Conservation (phyloP, 2,329 filamentous ascomycete species). For the Trichoderma atrobrunneum region DNA sequence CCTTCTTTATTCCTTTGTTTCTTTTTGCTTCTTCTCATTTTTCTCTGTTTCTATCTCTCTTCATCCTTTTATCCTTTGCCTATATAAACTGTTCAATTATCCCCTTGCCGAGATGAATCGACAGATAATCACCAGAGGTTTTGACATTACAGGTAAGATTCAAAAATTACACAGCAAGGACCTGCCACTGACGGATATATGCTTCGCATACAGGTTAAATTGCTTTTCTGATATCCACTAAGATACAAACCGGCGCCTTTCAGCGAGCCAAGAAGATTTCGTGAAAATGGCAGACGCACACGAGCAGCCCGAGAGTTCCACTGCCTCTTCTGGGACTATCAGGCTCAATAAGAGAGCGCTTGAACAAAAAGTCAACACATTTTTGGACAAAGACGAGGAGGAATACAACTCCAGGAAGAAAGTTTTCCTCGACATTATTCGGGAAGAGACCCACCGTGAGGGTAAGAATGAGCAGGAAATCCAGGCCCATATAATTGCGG, state of each 20-base stretch:
- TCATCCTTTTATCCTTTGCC: not conserved
- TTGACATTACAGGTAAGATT: not conserved
- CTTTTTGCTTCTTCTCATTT: not conserved
- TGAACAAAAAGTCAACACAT: no score
- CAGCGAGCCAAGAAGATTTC: not conserved
- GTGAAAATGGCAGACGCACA: not conserved
- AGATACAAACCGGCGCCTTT: not conserved
- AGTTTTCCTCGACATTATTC: no score
- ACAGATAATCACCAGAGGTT: not conserved
- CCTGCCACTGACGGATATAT: not conserved
- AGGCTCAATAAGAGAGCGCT: no score
- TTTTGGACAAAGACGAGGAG: no score
- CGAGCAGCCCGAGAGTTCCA: no score
- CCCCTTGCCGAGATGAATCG: not conserved
- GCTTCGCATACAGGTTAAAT: not conserved
- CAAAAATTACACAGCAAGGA: not conserved
- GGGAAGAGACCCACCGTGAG: no score
- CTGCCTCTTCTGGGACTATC: no score
- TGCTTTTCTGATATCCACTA: not conserved
- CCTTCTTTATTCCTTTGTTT: not conserved
- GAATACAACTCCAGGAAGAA: no score
- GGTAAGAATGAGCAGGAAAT: no score
- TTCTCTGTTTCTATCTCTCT: not conserved
- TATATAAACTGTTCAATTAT: not conserved
- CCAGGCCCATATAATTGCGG: no score